Percentiles rank a stretch among this genome's conserved stretches.
Conservation (phyloP, 73 alveolate species). For the Tetrahymena malaccensis region DNA sequence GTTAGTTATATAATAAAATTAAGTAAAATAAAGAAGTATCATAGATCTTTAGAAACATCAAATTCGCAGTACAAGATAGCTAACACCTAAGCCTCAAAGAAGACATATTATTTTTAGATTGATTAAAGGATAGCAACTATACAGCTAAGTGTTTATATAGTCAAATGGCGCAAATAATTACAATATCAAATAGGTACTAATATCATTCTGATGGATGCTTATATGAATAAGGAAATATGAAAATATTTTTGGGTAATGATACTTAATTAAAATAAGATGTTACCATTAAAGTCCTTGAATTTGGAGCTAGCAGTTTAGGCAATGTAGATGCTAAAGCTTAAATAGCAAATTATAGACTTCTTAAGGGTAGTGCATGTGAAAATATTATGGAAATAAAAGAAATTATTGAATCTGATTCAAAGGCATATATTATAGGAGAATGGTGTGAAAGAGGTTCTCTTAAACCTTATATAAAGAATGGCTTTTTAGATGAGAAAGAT, state of each 20-base stretch:
- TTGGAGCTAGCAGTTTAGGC: not conserved
- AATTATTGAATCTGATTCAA: not conserved
- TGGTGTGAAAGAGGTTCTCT: not conserved
- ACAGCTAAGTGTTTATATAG: too few species aligned
- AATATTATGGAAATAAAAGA: not conserved
- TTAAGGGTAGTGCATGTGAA: not conserved
- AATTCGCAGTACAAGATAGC: not conserved
- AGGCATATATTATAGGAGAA: not conserved
- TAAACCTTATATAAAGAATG: not conserved
- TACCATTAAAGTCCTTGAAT: not conserved
- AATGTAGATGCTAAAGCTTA: not conserved
- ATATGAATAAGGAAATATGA: not conserved
- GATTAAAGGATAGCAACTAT: not conserved
- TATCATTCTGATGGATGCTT: not conserved
- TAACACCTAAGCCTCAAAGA: too few species aligned
- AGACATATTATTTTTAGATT: too few species aligned
- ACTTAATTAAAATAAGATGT: not conserved
- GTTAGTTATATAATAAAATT: not conserved
- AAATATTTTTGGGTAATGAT: not conserved
- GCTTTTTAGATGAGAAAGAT: not conserved
- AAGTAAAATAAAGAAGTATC: not conserved
- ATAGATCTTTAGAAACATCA: not conserved
- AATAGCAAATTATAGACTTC: not conserved
- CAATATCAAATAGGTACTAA: not conserved
- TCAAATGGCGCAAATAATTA: not conserved